Evolutionary conservation across 148 eudicot species (phyloP).

Genomic region (Vaccinium vitisidaea): DNA sequence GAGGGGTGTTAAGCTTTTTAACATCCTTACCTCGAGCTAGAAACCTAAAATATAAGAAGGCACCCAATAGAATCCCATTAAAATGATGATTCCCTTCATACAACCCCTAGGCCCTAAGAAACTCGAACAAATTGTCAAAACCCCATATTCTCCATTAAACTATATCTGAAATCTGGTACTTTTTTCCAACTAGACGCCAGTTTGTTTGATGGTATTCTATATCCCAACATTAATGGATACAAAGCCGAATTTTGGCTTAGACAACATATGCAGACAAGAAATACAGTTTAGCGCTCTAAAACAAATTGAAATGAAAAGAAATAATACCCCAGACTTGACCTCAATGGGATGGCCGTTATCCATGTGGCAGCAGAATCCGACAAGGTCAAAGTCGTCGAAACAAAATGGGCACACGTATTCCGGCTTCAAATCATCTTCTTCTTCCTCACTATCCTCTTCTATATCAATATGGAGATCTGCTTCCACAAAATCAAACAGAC

Average conservation of each 20-base stretch:
- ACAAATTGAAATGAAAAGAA: background rate
- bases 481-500: slow-evolving; percentile 13
- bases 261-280: background rate
- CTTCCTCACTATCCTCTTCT: slow-evolving; percentile 42
- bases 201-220: background rate
- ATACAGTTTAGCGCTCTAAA: background rate
- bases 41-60: background rate
- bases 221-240: background rate
- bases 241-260: background rate
- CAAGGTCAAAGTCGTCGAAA: slow-evolving; percentile 55
- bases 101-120: background rate
- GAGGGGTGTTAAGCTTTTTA: too few species aligned
- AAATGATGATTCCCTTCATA: background rate
- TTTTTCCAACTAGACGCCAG: background rate
- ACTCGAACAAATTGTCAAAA: background rate
- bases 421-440: slow-evolving; percentile 29
- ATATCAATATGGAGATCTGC: slow-evolving; percentile 34
- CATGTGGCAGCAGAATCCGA: slow-evolving; percentile 66
- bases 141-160: background rate
- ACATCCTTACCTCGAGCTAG: too few species aligned
- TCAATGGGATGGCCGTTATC: slow-evolving; percentile 57
- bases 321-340: slow-evolving; percentile 61
- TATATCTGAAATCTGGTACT: background rate
- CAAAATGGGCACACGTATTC: slow-evolving; percentile 68
- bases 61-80: background rate